Conservation (phyloP, 305 asterid species). For the Solanum hybrid region DNA sequence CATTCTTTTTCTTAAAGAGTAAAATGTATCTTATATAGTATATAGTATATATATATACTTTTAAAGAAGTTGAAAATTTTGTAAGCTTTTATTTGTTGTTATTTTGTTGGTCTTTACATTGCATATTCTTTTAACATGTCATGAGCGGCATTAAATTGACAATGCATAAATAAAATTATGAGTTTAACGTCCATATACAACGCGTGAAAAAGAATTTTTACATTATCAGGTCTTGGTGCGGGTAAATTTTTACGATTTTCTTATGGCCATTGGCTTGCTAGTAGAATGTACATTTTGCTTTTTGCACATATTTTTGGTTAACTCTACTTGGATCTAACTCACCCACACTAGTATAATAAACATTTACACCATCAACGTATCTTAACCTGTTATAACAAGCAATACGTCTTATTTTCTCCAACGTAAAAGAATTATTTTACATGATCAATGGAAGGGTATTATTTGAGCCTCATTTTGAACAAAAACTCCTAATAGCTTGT, state of each 20-base stretch:
- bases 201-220: too few relatives aligned
- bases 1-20: not conserved
- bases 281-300: not conserved
- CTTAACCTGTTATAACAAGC: not conserved
- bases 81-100: not conserved
- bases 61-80: not conserved
- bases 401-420: not conserved
- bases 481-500: not conserved
- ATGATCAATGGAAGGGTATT: not conserved
- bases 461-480: not conserved
- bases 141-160: not conserved
- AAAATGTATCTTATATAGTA: not conserved
- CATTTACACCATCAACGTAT: not conserved
- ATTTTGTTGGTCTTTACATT: not conserved
- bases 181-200: not conserved
- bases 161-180: not conserved
- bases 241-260: not conserved
- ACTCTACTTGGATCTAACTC: not conserved
- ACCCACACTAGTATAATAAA: not conserved
- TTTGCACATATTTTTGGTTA: not conserved
- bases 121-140: not conserved
- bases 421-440: not conserved
- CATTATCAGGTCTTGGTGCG: too few relatives aligned
- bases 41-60: not conserved
- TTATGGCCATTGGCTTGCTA: not conserved